Conservation (phyloP, 257 asterid genomes). For the Ophiorrhiza pumila region DNA sequence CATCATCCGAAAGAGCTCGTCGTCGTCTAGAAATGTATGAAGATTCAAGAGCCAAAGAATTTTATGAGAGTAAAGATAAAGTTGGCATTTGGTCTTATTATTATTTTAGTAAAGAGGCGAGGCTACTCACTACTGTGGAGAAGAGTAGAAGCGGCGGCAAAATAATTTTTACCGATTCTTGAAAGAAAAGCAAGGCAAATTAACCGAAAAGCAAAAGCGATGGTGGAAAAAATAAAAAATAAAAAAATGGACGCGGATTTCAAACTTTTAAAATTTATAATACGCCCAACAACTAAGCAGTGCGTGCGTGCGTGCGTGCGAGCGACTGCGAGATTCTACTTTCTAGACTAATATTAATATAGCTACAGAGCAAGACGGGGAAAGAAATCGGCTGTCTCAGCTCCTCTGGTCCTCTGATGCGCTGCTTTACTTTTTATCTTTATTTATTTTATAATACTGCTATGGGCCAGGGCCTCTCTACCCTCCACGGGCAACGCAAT, state of each 20-base stretch:
- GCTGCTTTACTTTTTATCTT: too few relatives aligned
- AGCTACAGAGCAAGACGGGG: not conserved
- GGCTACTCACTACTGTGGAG: not conserved
- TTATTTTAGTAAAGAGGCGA: not conserved
- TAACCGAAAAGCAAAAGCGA: conserved; percentile 1
- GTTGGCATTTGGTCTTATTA: not conserved
- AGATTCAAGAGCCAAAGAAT: not conserved
- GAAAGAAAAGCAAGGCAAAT: conserved; percentile 4
- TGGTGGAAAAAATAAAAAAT: not conserved
- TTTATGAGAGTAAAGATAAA: not conserved
- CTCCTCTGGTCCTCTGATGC: too few relatives aligned
- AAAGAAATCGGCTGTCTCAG: too few relatives aligned
- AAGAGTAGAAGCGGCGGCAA: conserved; percentile 13
- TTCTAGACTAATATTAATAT: too few relatives aligned
- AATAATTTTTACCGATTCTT: conserved; percentile 12
- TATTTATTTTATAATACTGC: too few relatives aligned
- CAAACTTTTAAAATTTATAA: not conserved
- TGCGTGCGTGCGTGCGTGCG: too few relatives aligned
- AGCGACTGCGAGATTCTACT: too few relatives aligned
- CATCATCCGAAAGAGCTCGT: not conserved
- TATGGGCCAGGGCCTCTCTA: too few relatives aligned
- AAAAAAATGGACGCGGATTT: not conserved
- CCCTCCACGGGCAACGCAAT: conserved; percentile 3
- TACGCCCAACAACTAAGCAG: not conserved
- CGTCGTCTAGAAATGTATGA: not conserved